Evolutionary conservation across 257 asterid species (phyloP).

Genomic region (Nicotiana otophora): DNA sequence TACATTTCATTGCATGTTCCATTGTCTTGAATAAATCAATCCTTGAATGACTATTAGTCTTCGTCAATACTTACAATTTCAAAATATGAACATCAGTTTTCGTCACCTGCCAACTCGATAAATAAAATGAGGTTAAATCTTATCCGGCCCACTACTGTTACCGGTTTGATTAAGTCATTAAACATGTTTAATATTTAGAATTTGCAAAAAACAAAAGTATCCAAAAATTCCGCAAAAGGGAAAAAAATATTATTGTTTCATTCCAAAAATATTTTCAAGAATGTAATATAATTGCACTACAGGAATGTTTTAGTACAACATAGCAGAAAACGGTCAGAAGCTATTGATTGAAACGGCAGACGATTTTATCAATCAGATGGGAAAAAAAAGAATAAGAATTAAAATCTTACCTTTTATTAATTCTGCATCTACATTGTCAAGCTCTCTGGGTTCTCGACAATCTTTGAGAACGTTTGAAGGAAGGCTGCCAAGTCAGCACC

Average conservation of each 20-base stretch:
- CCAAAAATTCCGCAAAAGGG: neutral
- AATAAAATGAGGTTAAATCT: neutral
- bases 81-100: neutral
- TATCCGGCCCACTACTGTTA: neutral
- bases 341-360: slow-evolving; percentile 11
- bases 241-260: neutral
- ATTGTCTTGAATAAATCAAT: too few relatives aligned
- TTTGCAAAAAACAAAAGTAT: neutral
- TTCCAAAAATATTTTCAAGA: neutral
- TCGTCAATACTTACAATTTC: too few relatives aligned
- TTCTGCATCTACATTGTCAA: slow-evolving; percentile 69
- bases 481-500: slow-evolving; percentile 88
- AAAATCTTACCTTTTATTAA: too few relatives aligned
- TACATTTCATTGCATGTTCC: too few relatives aligned
- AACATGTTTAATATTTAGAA: neutral
- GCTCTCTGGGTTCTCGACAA: slow-evolving; percentile 66
- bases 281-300: neutral
- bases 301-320: slow-evolving; percentile 11
- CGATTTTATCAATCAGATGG: too few relatives aligned
- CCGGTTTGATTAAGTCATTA: neutral
- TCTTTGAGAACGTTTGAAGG: slow-evolving; percentile 68
- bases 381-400: too few relatives aligned
- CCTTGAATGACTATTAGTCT: too few relatives aligned
- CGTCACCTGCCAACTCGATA: neutral
- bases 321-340: slow-evolving; percentile 13